Percentiles rank a stretch among this genome's conserved stretches.
phyloP scores from a whole-genome alignment of 2,329 filamentous ascomycete species.

The Microsporum canis region DNA sequence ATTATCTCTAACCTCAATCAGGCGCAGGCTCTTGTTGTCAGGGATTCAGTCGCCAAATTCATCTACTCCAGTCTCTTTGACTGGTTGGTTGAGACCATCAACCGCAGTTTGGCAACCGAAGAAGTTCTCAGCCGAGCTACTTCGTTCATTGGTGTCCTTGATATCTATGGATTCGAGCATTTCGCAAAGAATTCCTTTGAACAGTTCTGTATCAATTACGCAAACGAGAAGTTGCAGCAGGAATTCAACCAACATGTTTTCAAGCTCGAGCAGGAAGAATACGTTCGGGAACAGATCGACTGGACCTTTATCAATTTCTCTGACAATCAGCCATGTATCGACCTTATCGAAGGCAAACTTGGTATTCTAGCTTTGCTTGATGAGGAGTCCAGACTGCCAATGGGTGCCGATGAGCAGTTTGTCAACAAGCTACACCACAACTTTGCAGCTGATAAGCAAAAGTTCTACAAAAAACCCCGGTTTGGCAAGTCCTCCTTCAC shows the following conservation, averaged over 20 bases:
- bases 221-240: slow-evolving; percentile 97
- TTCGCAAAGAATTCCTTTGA: slow-evolving; percentile 99
- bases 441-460: slow-evolving; percentile 78
- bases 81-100: slow-evolving; percentile 97
- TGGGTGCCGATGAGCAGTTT: slow-evolving; percentile 95
- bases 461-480: slow-evolving; percentile 96
- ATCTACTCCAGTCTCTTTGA: slow-evolving; percentile 98
- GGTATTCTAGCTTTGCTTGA: slow-evolving; percentile 86
- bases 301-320: slow-evolving; percentile 99
- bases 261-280: slow-evolving; percentile 97
- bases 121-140: slow-evolving; percentile 70
- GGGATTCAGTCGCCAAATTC: slow-evolving; percentile 96
- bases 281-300: slow-evolving; percentile 89
- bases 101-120: slow-evolving; percentile 76
- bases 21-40: slow-evolving; percentile 84
- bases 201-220: slow-evolving; percentile 99
- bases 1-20: slow-evolving; percentile 92
- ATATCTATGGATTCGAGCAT: slow-evolving; percentile 99
- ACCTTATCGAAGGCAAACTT: slow-evolving; percentile 92
- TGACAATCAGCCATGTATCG: slow-evolving; percentile 97
- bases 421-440: slow-evolving; percentile 94
- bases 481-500: slow-evolving; percentile 97
- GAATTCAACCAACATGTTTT: slow-evolving; percentile 99
- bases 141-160: slow-evolving; percentile 93
- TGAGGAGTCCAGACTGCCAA: slow-evolving; percentile 90